A percentile compares a stretch with the other conserved stretches of the same genome.
Evolutionary conservation across 805 yeast species (phyloP).

Genomic region (Groenewaldozyma salmanticensis): DNA sequence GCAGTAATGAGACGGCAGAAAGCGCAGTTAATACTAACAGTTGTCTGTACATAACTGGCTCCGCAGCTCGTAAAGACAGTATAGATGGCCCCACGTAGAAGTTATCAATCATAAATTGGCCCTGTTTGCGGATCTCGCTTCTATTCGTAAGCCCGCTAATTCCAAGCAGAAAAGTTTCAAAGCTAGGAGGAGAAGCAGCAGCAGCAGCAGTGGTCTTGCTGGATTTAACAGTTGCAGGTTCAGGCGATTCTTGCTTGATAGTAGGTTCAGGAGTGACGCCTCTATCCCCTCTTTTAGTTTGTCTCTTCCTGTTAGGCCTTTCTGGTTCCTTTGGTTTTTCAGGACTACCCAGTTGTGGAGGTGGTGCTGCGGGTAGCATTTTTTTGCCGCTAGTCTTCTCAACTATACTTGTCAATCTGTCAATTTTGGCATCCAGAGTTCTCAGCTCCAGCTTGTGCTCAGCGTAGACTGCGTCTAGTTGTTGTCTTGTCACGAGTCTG

Average conservation of each 20-base stretch:
- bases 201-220: too few relatives aligned
- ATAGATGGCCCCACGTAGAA: neutral
- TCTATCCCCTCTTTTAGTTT: too few relatives aligned
- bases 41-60: neutral
- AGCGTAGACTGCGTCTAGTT: conserved; percentile 5
- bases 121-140: neutral
- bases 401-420: neutral
- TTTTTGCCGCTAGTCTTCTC: neutral
- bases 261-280: too few relatives aligned
- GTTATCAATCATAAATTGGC: neutral
- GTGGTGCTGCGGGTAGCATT: neutral
- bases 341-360: too few relatives aligned
- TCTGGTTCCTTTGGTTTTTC: too few relatives aligned
- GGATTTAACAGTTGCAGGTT: neutral
- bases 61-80: neutral
- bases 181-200: too few relatives aligned
- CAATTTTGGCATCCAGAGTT: conserved; percentile 9
- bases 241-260: neutral
- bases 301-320: too few relatives aligned
- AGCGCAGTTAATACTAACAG: neutral
- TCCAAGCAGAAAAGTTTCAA: neutral
- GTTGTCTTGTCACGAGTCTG: conserved; percentile 10
- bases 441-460: conserved; percentile 6
- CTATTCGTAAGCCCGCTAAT: neutral
- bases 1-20: neutral